These are phyloP conservation scores for Crithidia thermophila DNA, from an alignment of 208 protist species.

Conservation along the genomic window DNA sequence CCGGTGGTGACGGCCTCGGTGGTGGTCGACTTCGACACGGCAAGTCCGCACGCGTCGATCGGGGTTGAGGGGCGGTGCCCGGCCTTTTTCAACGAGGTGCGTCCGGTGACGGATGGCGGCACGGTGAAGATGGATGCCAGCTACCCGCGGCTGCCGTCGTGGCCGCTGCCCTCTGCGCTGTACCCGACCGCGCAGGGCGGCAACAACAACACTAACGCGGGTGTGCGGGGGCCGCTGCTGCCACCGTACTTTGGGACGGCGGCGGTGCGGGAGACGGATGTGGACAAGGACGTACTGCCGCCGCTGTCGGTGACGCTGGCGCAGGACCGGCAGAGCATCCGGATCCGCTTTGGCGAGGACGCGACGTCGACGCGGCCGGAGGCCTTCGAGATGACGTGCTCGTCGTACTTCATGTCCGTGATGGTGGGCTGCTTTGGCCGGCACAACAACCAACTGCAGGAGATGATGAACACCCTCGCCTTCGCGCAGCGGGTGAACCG, in stretches of 20 bases:
- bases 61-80: background rate
- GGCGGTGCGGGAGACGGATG: constrained; percentile 2
- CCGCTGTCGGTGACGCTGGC: background rate
- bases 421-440: constrained; percentile 18
- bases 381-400: constrained; percentile 3
- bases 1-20: background rate
- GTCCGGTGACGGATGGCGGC: background rate
- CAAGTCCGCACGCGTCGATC: background rate
- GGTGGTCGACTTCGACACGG: constrained; percentile 8
- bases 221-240: background rate
- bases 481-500: constrained; percentile 7
- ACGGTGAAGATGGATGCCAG: background rate
- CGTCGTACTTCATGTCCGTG: constrained; percentile 13
- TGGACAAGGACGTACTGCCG: constrained; percentile 9
- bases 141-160: constrained; percentile 16
- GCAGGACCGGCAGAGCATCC: background rate
- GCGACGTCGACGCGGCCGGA: background rate
- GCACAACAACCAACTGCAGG: constrained; percentile 25
- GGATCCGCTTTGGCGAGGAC: constrained; percentile 6
- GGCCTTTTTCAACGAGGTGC: constrained; percentile 7
- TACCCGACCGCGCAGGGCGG: background rate
- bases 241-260: constrained; percentile 20
- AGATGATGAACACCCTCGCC: constrained; percentile 13
- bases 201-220: too few species aligned
- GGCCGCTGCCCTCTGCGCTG: background rate